These are phyloP conservation scores for Picea glauca DNA, from an alignment of 75 land plant genomes.

Conservation along the genomic window DNA sequence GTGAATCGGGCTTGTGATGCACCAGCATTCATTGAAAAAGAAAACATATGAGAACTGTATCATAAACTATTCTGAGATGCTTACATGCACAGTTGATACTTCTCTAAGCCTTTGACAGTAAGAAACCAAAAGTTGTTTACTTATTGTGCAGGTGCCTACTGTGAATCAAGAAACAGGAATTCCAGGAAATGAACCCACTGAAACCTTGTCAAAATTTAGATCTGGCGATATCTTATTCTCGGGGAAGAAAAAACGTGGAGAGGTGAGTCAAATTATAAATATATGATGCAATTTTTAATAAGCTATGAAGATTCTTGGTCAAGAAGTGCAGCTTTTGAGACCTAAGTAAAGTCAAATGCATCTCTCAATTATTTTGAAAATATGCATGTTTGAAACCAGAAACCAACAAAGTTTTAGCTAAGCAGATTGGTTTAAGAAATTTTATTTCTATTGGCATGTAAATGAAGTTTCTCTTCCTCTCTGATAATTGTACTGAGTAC, in stretches of 20 bases:
- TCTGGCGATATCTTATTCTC: conserved; percentile 54
- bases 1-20: too few species aligned
- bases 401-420: background rate
- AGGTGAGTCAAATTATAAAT: conserved; percentile 18
- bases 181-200: conserved; percentile 60
- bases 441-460: background rate
- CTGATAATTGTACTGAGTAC: background rate
- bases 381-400: background rate
- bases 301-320: background rate
- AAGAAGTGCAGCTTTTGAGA: background rate
- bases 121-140: too few species aligned
- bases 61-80: too few species aligned
- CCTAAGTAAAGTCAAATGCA: background rate
- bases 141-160: conserved; percentile 68
- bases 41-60: too few species aligned
- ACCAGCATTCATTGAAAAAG: too few species aligned
- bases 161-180: conserved; percentile 79
- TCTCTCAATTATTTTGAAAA: background rate
- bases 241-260: conserved; percentile 30
- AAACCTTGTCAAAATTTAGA: conserved; percentile 53
- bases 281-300: background rate
- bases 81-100: too few species aligned
- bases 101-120: too few species aligned
- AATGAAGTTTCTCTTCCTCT: background rate
- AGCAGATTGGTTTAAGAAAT: background rate